Percentiles rank a stretch among this genome's conserved stretches.
phyloP scores from a whole-genome alignment of 108 stramenopile species.

The Conticribra weissflogii region DNA sequence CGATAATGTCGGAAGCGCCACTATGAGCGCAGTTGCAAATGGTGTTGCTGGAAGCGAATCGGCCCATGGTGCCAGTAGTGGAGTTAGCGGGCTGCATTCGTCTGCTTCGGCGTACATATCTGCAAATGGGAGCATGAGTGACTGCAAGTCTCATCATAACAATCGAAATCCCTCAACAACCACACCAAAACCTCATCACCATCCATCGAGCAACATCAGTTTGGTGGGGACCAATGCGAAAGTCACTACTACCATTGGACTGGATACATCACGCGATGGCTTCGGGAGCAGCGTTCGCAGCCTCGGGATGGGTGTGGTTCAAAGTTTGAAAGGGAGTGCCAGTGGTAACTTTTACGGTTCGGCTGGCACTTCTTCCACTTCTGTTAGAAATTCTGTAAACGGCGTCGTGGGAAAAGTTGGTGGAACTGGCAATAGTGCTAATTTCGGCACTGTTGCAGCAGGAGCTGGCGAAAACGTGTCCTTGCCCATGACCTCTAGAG shows the following conservation, averaged over 20 bases:
- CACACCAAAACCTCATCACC: too few species aligned
- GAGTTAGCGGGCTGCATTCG: too few species aligned
- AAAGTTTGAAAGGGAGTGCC: background rate
- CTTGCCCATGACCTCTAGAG: background rate
- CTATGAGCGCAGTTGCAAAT: too few species aligned
- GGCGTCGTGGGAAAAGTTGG: background rate
- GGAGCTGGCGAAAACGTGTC: background rate
- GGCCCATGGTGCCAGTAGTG: too few species aligned
- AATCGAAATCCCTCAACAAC: conserved; percentile 1
- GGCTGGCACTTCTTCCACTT: background rate
- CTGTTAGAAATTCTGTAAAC: background rate
- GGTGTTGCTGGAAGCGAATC: too few species aligned
- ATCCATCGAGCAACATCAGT: too few species aligned
- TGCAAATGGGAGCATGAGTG: too few species aligned
- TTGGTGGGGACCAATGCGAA: too few species aligned
- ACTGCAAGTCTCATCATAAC: too few species aligned
- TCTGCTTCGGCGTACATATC: too few species aligned
- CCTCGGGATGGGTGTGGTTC: background rate
- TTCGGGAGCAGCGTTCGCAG: conserved; percentile 6
- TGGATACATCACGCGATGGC: too few species aligned
- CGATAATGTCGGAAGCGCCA: background rate
- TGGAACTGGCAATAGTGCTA: background rate
- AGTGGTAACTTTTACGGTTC: background rate
- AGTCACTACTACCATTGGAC: too few species aligned
- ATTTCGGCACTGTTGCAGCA: background rate